These are phyloP conservation scores for Lachnellula suecica DNA, from an alignment of 2,329 filamentous ascomycete genomes.

Conservation along the genomic window DNA sequence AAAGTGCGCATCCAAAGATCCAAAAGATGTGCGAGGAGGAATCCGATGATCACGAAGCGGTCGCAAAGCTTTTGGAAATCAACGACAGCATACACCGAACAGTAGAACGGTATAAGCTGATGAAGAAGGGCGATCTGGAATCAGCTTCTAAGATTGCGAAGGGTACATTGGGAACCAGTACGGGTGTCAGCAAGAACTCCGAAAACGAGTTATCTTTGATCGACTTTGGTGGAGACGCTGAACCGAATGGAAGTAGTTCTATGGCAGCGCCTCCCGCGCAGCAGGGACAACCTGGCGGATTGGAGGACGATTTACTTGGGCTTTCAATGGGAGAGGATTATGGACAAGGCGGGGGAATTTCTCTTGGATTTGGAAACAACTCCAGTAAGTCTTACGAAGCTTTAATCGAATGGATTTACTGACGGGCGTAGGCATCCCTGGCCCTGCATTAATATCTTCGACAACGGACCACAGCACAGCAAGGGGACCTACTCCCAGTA, in stretches of 20 bases:
- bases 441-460: slow-evolving; percentile 61
- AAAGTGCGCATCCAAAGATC: slow-evolving; percentile 96
- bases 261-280: slow-evolving; percentile 38
- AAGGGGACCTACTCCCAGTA: slow-evolving; percentile 45
- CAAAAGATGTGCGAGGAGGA: slow-evolving; percentile 99
- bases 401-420: not conserved
- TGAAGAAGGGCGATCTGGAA: slow-evolving; percentile 92
- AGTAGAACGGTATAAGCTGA: slow-evolving; percentile 89
- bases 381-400: slow-evolving; percentile 50
- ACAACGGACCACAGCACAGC: slow-evolving; percentile 60
- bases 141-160: slow-evolving; percentile 80
- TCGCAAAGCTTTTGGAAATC: slow-evolving; percentile 92
- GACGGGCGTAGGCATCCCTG: slow-evolving; percentile 54
- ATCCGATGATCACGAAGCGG: slow-evolving; percentile 93
- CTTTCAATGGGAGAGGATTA: slow-evolving; percentile 72
- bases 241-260: slow-evolving; percentile 54
- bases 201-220: slow-evolving; percentile 87
- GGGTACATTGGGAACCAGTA: slow-evolving; percentile 70
- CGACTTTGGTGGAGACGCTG: slow-evolving; percentile 72
- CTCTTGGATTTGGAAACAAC: slow-evolving; percentile 74
- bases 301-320: slow-evolving; percentile 90
- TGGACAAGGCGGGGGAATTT: slow-evolving; percentile 77
- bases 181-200: slow-evolving; percentile 62
- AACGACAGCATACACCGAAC: slow-evolving; percentile 99
- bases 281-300: slow-evolving; percentile 54